phyloP scores from a whole-genome alignment of 2,329 filamentous ascomycete genomes.

The Pseudocercospora musae region DNA sequence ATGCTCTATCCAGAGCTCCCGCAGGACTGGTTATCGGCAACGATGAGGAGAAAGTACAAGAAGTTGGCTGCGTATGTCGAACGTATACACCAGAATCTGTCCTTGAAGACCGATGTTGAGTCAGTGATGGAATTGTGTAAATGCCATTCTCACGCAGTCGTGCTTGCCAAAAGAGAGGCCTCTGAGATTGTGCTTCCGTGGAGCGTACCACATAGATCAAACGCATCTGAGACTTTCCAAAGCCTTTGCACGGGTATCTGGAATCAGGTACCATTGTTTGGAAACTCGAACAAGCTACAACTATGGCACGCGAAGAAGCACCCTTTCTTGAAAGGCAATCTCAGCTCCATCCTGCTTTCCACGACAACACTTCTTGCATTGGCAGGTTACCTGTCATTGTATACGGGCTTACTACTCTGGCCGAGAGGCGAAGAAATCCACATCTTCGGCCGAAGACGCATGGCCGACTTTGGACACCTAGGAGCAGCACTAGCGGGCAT shows the following conservation, averaged over 20 bases:
- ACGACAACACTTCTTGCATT: constrained; percentile 19
- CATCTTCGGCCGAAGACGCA: constrained; percentile 34
- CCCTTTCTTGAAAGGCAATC: constrained; percentile 21
- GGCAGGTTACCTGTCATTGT: constrained; percentile 23
- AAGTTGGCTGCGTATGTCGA: constrained; percentile 39
- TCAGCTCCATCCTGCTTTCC: constrained; percentile 22
- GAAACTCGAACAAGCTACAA: constrained; percentile 11
- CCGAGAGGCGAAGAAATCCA: constrained; percentile 34
- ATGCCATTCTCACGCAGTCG: constrained; percentile 5
- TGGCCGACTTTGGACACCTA: constrained; percentile 35
- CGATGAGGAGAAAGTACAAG: constrained; percentile 50
- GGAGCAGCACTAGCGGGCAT: constrained; percentile 35
- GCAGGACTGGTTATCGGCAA: constrained; percentile 60
- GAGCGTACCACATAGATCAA: constrained; percentile 10
- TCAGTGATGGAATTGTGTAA: constrained; percentile 10
- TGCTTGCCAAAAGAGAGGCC: not conserved
- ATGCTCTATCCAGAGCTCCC: constrained; percentile 63
- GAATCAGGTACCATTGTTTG: constrained; percentile 25
- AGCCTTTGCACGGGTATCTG: constrained; percentile 17
- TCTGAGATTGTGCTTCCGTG: constrained; percentile 28
- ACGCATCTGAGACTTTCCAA: constrained; percentile 10
- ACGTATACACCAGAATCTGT: constrained; percentile 31
- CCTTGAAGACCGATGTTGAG: constrained; percentile 25
- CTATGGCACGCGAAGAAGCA: constrained; percentile 15
- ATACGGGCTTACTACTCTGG: constrained; percentile 29